Evolutionary conservation across 2,329 filamentous ascomycete species (phyloP), one percentile per base, ranked within the genome.

Genomic region (Ceratocystis alfenasii): DNA sequence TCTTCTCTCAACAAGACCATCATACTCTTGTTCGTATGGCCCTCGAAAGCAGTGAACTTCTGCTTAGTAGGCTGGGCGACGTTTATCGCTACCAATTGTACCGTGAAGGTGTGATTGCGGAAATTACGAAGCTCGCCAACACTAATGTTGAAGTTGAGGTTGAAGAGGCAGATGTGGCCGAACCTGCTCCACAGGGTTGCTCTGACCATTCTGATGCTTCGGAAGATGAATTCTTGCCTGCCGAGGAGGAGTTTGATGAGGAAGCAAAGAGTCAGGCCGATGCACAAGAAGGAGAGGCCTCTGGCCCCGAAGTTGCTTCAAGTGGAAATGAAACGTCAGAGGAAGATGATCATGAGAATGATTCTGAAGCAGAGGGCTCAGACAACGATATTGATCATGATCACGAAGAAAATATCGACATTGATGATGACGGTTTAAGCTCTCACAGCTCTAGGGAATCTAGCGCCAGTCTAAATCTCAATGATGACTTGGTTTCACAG

Each of bases 41-140:
- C 20, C 79, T 99, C 17, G 90, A 96, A 72, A 93, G 92, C 46
- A 89, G 93, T 0, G 92, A 96, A 74, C 79, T 99, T 5, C 81
- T 99, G 0, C 82, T 96, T 68, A 87, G 86, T 71, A 86, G 95
- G 20, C 79, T 99, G 5, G 90, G 92, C 69, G 81, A 87, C 25
- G 89, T 97, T 36, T 99, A 99, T 73, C 87, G 90, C 30, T 95
- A 96, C 71, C 95, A 99, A 71, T 93, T 99, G 70, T 95, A 99
- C 73, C 89, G 94, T 0, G 95, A 99, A 76, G 94, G 94, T 45
- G 94, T 99, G 55, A 92, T 97, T 70, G 82, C 88, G 1, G 93
- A 99, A 74, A 95, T 99, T 63, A 82, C 85, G 36, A 93, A 91
- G 72, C 79, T 99, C 41, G 87, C 90, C 0, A 80, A 69, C 5